Base-by-base conservation (phyloP, 2,329 filamentous ascomycete species). In the Stagonosporopsis vannaccii region DNA sequence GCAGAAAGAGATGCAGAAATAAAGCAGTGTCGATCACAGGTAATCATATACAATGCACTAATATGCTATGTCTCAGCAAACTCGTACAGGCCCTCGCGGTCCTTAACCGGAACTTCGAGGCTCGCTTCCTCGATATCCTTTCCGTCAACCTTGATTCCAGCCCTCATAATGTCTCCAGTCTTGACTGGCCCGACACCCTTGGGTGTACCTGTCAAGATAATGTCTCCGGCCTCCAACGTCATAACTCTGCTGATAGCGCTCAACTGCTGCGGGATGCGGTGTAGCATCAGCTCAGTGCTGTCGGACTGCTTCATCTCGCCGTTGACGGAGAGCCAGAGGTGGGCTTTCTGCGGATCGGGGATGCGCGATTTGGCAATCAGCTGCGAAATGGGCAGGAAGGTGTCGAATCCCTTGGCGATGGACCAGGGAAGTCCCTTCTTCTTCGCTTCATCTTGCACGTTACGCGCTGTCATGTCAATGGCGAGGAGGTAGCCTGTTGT, bases 401-500 rank as follows among this genome's bases (percentile, higher is more conserved):
- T 98, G 77, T 99, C 95, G 75, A 98, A 99, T 42, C 95, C 95
- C 82, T 99, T 99, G 66, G 91, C 90, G 65, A 97, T 97, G 70
- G 88, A 87, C 95, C 95, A 99, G 7, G 95, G 95, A 15, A 98
- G 87, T 32, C 95, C 92, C 82, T 95, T 97, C 80, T 90, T 92
- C 86, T 98, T 99, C 63, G 94, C 94, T 80, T 97, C 92, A 68
- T 97, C 91, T 79, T 99, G 95, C 6, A 91, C 86, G 77, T 98
- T 98, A 64, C 95, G 90, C 0, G 90, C 95, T 9, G 95, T 99
- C 91, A 99, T 96, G 79, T 99, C 95, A 70, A 99, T 97, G 67
- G 90, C 88, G 42, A 98, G 84, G 63, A 94, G 85, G 77, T 98
- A 99, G 70, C 87, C 91, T 92, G 41, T 48, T 51, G 26, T 55